Evolutionary conservation across 2,329 filamentous ascomycete species (phyloP), one percentile per base, ranked within the genome.

Genomic region (Aspergillus quadricinctus): DNA sequence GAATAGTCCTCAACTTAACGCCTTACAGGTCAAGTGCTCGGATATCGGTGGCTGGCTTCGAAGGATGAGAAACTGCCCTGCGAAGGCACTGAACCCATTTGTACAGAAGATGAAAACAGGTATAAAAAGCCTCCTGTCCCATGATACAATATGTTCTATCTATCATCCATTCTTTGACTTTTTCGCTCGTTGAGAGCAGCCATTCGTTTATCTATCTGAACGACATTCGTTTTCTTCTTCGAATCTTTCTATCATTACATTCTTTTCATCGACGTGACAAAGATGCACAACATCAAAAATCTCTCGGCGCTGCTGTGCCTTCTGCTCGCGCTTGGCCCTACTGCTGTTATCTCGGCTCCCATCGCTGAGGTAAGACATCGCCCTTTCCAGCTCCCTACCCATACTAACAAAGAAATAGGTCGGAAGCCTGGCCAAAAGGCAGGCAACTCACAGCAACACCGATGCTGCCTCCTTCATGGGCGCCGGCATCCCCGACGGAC

Each of bases 291-390:
- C 52, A 56, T 60, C 50, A 65, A 66, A 59, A 65, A 51, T 50
- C 45, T 67, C 57, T 66, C 68, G 8, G 62, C 67, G 52, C 61
- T 70, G 45, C 40, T 72, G 55, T 71, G 66, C 63, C 66, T 72
- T 2, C 46, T 69, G 25, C 61, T 72, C 31, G 61, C 67, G 46
- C 58, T 67, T 29, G 64, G 63, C 45, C 69, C 69, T 35, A 56
- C 64, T 21, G 57, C 63, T 2, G 67, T 69, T 17, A 59, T 72
- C 25, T 58, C 69, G n/a, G 64, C 59, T n/a, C 69, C 69, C 14
- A 58, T 67, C 48, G 7, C 61, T 51, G 49, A 35, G 14, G 31
- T 35, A 35, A 35, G 29, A 31, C 4, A 35, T 35, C 4, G 14
- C 45, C 35, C 9, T n/a, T 40, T 11, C 19, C 43, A 40, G 28